Evolutionary conservation across 306 rosid genomes (phyloP).

Genomic region (Dalbergia cultrata): DNA sequence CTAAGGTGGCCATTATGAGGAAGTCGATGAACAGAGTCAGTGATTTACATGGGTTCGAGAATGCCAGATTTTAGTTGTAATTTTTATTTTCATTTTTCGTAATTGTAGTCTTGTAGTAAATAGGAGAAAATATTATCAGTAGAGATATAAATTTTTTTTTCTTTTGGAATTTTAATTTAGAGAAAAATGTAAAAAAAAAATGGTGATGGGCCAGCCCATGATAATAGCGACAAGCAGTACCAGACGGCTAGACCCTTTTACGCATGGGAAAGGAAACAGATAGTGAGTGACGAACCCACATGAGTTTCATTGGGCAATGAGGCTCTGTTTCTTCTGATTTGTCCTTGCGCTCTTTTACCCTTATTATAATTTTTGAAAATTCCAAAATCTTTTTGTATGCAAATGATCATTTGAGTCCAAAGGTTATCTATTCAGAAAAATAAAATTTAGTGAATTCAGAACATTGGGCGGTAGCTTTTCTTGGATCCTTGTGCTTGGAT

Average conservation of each 20-base stretch:
- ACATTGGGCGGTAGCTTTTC: background rate
- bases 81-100: background rate
- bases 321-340: conserved; percentile 49
- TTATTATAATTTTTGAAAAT: conserved; percentile 36
- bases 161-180: background rate
- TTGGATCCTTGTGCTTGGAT: conserved; percentile 22
- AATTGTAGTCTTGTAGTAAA: conserved; percentile 53
- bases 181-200: conserved; percentile 2
- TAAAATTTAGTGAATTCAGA: background rate
- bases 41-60: conserved; percentile 96
- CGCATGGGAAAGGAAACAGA: conserved; percentile 54
- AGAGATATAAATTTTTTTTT: conserved; percentile 16
- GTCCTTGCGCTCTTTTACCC: conserved; percentile 33
- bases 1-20: conserved; percentile 94
- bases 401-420: conserved; percentile 31
- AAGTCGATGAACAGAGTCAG: conserved; percentile 99
- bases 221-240: conserved; percentile 61
- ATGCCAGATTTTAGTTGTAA: conserved; percentile 87
- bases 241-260: conserved; percentile 75
- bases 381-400: conserved; percentile 29
- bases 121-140: conserved; percentile 42
- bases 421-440: background rate
- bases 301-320: conserved; percentile 42
- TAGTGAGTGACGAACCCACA: conserved; percentile 54
- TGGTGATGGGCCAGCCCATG: conserved; percentile 55